phyloP scores from a whole-genome alignment of 139 green algal genomes.

The Picochlorum sp. region DNA sequence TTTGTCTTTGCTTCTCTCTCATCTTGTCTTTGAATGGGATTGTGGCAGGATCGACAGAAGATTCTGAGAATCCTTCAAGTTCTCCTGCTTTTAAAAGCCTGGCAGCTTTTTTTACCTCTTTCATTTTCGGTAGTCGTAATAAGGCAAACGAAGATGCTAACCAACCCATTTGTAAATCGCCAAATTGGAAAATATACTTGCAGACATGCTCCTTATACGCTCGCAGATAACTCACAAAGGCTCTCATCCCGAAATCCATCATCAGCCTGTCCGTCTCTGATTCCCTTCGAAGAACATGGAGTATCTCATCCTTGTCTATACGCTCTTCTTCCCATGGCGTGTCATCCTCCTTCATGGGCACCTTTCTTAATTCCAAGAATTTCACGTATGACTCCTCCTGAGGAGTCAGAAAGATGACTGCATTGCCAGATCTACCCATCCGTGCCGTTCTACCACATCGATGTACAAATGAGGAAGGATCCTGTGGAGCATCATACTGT shows the following conservation, averaged over 20 bases:
- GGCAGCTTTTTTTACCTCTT: slow-evolving; percentile 63
- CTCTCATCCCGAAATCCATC: slow-evolving; percentile 83
- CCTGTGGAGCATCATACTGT: slow-evolving; percentile 78
- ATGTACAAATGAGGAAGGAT: slow-evolving; percentile 79
- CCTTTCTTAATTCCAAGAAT: slow-evolving; percentile 72
- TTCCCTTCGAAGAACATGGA: slow-evolving; percentile 20
- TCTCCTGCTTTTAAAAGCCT: neutral
- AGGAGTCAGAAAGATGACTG: slow-evolving; percentile 64
- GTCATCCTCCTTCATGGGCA: slow-evolving; percentile 28
- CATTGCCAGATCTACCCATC: slow-evolving; percentile 73
- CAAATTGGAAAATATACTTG: slow-evolving; percentile 81
- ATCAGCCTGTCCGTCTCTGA: slow-evolving; percentile 67
- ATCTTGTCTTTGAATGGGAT: slow-evolving; percentile 65
- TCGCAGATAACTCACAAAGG: slow-evolving; percentile 90
- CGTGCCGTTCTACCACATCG: slow-evolving; percentile 81
- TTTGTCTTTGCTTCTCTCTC: slow-evolving; percentile 77
- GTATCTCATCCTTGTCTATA: neutral
- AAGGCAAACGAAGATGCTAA: slow-evolving; percentile 72
- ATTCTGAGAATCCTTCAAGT: slow-evolving; percentile 37
- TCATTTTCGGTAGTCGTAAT: slow-evolving; percentile 85
- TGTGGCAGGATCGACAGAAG: slow-evolving; percentile 49
- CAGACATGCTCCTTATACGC: slow-evolving; percentile 98
- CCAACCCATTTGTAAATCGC: slow-evolving; percentile 64
- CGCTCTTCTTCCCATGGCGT: neutral
- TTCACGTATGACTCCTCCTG: slow-evolving; percentile 80